These are phyloP conservation scores for Clavulina sp. DNA, from an alignment of 768 basidiomycete species.

Conservation along the genomic window DNA sequence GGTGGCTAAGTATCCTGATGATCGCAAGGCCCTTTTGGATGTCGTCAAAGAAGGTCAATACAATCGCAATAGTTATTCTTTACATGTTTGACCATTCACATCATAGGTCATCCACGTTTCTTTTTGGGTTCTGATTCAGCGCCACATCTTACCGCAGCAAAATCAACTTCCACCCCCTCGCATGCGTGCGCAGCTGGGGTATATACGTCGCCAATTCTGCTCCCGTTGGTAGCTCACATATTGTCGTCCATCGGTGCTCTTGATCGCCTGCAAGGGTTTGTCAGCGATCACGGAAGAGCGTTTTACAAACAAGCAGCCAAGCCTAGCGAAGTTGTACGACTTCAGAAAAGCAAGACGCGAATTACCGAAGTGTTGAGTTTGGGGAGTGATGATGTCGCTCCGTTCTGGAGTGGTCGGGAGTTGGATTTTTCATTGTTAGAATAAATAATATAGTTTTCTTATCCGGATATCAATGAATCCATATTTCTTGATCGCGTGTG, in stretches of 20 bases:
- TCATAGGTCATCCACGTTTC: slow-evolving; percentile 72
- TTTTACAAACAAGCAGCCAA: slow-evolving; percentile 40
- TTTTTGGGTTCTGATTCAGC: slow-evolving; percentile 97
- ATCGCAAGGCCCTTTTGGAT: slow-evolving; percentile 63
- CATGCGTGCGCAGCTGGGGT: slow-evolving; percentile 85
- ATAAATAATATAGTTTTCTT: too few species aligned
- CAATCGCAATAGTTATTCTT: background rate
- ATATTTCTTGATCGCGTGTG: too few species aligned
- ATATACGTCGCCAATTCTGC: slow-evolving; percentile 82
- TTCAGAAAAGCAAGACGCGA: slow-evolving; percentile 16
- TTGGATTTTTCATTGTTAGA: slow-evolving; percentile 32
- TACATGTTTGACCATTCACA: background rate
- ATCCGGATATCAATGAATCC: too few species aligned
- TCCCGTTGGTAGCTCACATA: slow-evolving; percentile 78
- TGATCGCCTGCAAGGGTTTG: slow-evolving; percentile 65
- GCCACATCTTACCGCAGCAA: slow-evolving; percentile 59
- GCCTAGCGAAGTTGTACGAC: slow-evolving; percentile 11
- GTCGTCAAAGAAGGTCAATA: slow-evolving; percentile 53
- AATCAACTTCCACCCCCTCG: slow-evolving; percentile 50
- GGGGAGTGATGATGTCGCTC: slow-evolving; percentile 38
- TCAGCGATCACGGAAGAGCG: slow-evolving; percentile 52
- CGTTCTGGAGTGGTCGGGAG: slow-evolving; percentile 77
- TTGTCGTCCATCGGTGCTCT: slow-evolving; percentile 78
- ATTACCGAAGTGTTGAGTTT: slow-evolving; percentile 11
- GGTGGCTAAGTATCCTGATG: slow-evolving; percentile 89